phyloP scores from a whole-genome alignment of 345 rosid genomes.

The Citrus medica region DNA sequence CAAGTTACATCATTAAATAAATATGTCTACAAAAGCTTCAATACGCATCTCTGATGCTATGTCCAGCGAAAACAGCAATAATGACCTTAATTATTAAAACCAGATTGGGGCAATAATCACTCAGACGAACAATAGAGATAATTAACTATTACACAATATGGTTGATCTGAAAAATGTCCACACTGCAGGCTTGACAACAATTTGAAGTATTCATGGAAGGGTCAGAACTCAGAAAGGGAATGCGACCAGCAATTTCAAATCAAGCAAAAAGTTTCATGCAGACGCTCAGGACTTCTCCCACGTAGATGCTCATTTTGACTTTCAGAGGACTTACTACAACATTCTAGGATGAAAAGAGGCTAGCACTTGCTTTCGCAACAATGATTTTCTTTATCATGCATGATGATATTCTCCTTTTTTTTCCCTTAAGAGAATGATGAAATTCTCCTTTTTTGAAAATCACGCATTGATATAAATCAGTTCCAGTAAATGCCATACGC shows the following conservation, averaged over 20 bases:
- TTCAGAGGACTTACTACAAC: neutral
- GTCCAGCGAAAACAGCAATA: neutral
- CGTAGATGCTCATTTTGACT: neutral
- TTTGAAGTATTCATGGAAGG: neutral
- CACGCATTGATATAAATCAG: neutral
- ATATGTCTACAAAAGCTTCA: neutral
- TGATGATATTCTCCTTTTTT: too few relatives aligned
- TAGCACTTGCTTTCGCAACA: neutral
- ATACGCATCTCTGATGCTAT: neutral
- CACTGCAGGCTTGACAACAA: neutral
- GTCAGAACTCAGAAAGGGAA: too few relatives aligned
- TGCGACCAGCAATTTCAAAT: neutral
- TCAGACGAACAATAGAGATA: neutral
- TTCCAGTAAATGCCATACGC: slow-evolving; percentile 5
- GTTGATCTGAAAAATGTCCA: neutral
- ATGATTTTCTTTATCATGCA: neutral
- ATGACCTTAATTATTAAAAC: neutral
- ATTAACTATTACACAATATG: neutral
- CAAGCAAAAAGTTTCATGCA: neutral
- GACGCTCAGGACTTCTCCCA: neutral
- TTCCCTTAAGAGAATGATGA: too few relatives aligned
- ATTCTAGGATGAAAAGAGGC: neutral
- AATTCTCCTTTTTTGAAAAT: neutral
- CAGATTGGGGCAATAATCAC: neutral
- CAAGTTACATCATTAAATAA: neutral